Evolutionary conservation across 129 eudicot species (phyloP).

Genomic region (Pulicaria dysenterica): DNA sequence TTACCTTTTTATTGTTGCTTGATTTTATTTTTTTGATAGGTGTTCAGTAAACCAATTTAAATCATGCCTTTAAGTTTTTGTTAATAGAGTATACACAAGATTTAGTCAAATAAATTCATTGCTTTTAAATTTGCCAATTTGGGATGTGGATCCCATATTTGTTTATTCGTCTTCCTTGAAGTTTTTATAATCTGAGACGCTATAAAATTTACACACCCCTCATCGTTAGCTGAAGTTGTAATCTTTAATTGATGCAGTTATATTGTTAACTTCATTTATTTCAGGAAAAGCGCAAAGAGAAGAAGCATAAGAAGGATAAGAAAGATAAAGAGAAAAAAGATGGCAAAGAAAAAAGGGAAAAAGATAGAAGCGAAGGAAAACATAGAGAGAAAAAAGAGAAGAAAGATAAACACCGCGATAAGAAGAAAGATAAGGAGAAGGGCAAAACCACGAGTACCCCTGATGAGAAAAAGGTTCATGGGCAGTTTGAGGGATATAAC

Average conservation of each 20-base stretch:
- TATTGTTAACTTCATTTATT: not conserved
- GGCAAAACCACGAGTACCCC: conserved; percentile 42
- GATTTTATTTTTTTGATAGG: conserved; percentile 1
- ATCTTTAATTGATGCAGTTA: conserved; percentile 4
- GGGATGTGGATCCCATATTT: not conserved
- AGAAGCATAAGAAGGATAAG: conserved; percentile 72
- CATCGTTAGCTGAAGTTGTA: not conserved
- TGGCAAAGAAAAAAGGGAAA: conserved; percentile 60
- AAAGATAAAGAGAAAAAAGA: conserved; percentile 69
- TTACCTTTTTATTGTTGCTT: conserved; percentile 8
- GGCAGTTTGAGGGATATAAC: conserved; percentile 34
- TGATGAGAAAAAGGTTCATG: conserved; percentile 37
- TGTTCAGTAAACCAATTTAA: not conserved
- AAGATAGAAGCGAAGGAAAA: conserved; percentile 55
- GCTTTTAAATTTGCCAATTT: not conserved
- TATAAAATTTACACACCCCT: not conserved
- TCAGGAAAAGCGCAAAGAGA: conserved; percentile 71
- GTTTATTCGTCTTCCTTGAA: not conserved
- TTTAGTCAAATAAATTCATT: too few species aligned
- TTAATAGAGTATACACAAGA: too few species aligned
- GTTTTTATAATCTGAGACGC: not conserved
- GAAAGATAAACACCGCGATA: conserved; percentile 68
- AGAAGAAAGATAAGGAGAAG: conserved; percentile 62
- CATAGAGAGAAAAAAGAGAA: conserved; percentile 67
- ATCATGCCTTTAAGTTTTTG: not conserved